Conservation (phyloP, 176 grass and related monocot genomes). For the Hyparrhenia diplandra region DNA sequence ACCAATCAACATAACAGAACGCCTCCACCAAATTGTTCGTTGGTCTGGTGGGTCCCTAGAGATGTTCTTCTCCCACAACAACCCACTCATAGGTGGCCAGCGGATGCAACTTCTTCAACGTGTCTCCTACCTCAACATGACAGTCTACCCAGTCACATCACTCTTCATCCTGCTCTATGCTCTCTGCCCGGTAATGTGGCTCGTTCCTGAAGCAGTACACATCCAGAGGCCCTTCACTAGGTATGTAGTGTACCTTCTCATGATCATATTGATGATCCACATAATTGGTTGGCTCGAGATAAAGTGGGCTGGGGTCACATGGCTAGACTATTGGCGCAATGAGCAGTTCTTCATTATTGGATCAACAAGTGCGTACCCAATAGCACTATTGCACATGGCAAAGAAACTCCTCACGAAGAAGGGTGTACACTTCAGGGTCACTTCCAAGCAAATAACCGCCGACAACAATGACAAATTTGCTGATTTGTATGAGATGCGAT, state of each 20-base stretch:
- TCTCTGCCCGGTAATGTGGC: slow-evolving; percentile 19
- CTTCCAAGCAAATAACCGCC: not conserved
- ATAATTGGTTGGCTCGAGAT: slow-evolving; percentile 20
- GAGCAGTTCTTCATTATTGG: slow-evolving; percentile 25
- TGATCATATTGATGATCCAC: slow-evolving; percentile 14
- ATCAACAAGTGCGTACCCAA: not conserved
- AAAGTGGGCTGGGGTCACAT: slow-evolving; percentile 10
- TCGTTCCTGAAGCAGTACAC: not conserved
- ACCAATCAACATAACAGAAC: slow-evolving; percentile 31
- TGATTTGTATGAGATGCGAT: slow-evolving; percentile 36
- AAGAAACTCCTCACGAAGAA: slow-evolving; percentile 13
- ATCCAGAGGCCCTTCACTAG: slow-evolving; percentile 14
- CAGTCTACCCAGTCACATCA: slow-evolving; percentile 18
- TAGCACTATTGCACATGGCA: slow-evolving; percentile 14
- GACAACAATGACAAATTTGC: slow-evolving; percentile 30
- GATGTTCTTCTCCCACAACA: slow-evolving; percentile 37
- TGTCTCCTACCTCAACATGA: slow-evolving; percentile 34
- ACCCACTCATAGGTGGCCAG: slow-evolving; percentile 6
- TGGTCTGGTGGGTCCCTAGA: slow-evolving; percentile 38
- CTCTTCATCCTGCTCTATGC: slow-evolving; percentile 20
- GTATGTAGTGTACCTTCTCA: slow-evolving; percentile 18
- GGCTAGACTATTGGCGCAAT: slow-evolving; percentile 19
- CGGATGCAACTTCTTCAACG: not conserved
- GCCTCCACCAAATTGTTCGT: slow-evolving; percentile 28
- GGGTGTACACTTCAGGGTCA: slow-evolving; percentile 26